Conservation (phyloP, 2,329 filamentous ascomycete genomes). For the Endoconidiophora polonica region DNA sequence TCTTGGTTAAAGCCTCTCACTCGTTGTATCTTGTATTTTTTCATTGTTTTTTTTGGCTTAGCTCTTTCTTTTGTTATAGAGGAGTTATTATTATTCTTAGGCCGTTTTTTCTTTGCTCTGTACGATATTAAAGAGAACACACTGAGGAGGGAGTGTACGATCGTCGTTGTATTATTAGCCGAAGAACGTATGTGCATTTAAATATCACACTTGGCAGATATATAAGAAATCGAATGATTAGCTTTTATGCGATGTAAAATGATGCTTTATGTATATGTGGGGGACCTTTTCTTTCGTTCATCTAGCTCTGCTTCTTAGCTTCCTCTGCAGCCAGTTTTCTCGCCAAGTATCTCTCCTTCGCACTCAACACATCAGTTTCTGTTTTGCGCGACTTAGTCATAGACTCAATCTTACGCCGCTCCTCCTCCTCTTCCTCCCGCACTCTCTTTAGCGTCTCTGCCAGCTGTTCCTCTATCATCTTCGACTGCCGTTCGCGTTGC, state of each 20-base stretch:
- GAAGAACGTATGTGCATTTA: background rate
- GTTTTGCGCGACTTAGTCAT: conserved; percentile 65
- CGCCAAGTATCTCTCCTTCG: conserved; percentile 64
- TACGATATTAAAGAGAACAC: background rate
- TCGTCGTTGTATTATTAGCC: background rate
- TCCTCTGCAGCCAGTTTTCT: conserved; percentile 60
- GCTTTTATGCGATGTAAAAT: background rate
- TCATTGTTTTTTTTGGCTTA: too few species aligned
- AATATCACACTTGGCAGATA: too few species aligned
- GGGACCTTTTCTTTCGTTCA: background rate
- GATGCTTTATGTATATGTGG: background rate
- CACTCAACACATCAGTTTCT: conserved; percentile 55
- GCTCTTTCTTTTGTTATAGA: too few species aligned
- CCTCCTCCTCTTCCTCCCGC: conserved; percentile 49
- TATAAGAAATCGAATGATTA: background rate
- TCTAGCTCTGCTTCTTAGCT: conserved; percentile 33
- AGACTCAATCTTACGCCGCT: conserved; percentile 42
- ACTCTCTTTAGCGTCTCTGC: conserved; percentile 56
- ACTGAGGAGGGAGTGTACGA: too few species aligned
- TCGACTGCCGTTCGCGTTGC: conserved; percentile 58
- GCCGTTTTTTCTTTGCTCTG: background rate
- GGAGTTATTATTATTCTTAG: too few species aligned
- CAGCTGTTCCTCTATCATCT: conserved; percentile 64
- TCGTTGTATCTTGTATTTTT: too few species aligned
- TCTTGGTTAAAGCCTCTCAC: too few species aligned